Percentiles rank a stretch among this genome's conserved stretches.
Evolutionary conservation across 2,329 filamentous ascomycete genomes (phyloP).

Genomic region (Hymenoscyphus albidus): DNA sequence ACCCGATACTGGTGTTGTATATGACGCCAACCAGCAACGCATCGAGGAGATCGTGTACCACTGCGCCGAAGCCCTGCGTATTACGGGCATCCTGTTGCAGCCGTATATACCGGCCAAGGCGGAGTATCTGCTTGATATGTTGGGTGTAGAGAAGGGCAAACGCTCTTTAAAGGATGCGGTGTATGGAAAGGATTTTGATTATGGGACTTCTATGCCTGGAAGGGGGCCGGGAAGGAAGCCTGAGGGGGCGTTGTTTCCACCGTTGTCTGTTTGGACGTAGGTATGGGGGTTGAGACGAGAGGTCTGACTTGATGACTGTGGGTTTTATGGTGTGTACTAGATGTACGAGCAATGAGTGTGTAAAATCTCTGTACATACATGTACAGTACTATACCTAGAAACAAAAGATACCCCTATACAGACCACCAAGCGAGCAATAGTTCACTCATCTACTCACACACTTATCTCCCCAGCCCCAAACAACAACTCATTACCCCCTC

Average conservation of each 20-base stretch:
- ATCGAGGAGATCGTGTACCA: constrained; percentile 64
- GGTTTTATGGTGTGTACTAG: neutral
- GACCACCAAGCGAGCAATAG: too few relatives aligned
- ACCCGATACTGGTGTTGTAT: constrained; percentile 7
- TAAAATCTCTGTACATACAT: neutral
- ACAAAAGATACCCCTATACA: neutral
- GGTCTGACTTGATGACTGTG: constrained; percentile 35
- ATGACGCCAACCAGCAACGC: constrained; percentile 36
- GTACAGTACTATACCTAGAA: neutral
- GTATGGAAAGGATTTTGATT: constrained; percentile 62
- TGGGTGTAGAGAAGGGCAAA: constrained; percentile 64
- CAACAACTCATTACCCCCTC: too few relatives aligned
- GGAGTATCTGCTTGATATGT: constrained; percentile 65
- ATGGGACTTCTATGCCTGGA: constrained; percentile 51
- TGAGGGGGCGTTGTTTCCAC: constrained; percentile 50
- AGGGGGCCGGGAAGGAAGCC: constrained; percentile 23
- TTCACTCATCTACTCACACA: too few relatives aligned
- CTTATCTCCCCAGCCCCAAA: too few relatives aligned
- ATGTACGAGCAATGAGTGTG: too few relatives aligned
- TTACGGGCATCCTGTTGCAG: constrained; percentile 80
- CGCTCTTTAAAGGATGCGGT: constrained; percentile 61
- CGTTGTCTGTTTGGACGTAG: constrained; percentile 35
- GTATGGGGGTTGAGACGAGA: too few relatives aligned
- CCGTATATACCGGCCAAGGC: constrained; percentile 86
- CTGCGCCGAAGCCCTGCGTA: constrained; percentile 70